Base-by-base conservation (phyloP, 129 eudicot genomes). In the Apium graveolens region DNA sequence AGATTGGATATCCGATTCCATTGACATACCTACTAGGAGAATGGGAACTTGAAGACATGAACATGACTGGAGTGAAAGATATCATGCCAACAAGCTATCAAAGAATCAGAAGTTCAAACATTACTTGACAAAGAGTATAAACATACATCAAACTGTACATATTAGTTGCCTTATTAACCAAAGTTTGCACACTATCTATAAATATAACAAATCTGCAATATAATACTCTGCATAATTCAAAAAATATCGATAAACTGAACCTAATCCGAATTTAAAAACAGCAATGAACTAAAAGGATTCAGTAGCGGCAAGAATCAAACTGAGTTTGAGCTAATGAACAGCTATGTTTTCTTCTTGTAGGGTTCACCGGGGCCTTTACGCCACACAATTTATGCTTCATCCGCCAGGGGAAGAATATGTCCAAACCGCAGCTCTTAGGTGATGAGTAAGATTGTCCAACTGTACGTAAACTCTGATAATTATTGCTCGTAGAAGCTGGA, bases 351-450 rank as follows among this genome's bases (percentile, higher is more conserved):
- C 77, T 73, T 73, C 60, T 73, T 43, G 77, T 73, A 9, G 77
- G 57, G 18, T 73, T 73, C 57, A 73, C 77, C 10, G 77, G 77
- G 57, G 38, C 44, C 57, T 73, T 73, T 27, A 73, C 38, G 27
- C 77, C 77, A 27, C 77, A 73, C 57, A 73, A 24, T 45, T 73
- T 73, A 49, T 73, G 77, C 39, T 73, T 73, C 60, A 44, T 73
- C 17, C 77, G 35, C 77, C 77, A 73, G 9, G 77, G 77, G 3
- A 73, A 73, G 57, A 73, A 73, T 4, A 73, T 43, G 77, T 73
- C 60, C 77, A 73, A 31, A 9, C 77, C 77, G 7, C 77, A 73
- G 57, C 77, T 73, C 77, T 73, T 73, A 1, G 77, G 60, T 26
- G 77, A 73, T 11, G 77, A 73, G 37, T 44, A 73, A 42, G 77